Evolutionary conservation across 345 rosid species (phyloP).

Genomic region (Erucastrum elatum): DNA sequence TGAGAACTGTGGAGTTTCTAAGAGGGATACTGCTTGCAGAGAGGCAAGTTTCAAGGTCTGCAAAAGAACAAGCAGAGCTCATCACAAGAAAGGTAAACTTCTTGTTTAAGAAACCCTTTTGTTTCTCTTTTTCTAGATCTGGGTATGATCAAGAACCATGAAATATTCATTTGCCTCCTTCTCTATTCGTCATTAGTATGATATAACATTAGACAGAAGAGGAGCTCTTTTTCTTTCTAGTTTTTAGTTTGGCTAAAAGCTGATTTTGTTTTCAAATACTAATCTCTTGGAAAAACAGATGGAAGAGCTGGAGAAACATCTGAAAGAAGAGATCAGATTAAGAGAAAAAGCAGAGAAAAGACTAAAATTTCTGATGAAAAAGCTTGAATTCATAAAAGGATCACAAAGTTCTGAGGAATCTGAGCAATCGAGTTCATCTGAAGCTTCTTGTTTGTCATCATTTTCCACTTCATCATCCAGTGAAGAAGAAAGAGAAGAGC

Average conservation of each 20-base stretch:
- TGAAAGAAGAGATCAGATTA: constrained; percentile 65
- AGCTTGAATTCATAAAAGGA: constrained; percentile 55
- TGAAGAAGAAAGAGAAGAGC: constrained; percentile 29
- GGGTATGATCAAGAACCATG: constrained; percentile 10
- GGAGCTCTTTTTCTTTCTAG: constrained; percentile 37
- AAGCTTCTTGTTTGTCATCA: constrained; percentile 48
- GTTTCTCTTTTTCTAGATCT: background rate
- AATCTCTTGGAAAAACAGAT: constrained; percentile 46
- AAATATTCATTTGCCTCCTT: background rate
- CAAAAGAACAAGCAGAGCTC: constrained; percentile 65
- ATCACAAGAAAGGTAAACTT: constrained; percentile 55
- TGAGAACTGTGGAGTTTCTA: constrained; percentile 66
- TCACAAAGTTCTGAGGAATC: constrained; percentile 38
- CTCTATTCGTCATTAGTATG: constrained; percentile 12
- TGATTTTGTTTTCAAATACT: constrained; percentile 3
- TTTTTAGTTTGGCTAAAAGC: constrained; percentile 12
- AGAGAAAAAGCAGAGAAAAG: constrained; percentile 72
- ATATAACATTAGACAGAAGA: constrained; percentile 2
- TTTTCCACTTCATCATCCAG: constrained; percentile 39
- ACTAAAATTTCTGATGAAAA: constrained; percentile 54
- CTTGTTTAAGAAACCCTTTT: background rate
- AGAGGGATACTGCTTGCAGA: constrained; percentile 89
- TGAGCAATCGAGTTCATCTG: constrained; percentile 45
- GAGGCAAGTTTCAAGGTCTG: constrained; percentile 77
- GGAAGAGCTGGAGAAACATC: constrained; percentile 56